Base-by-base conservation (phyloP, 1,284 basidiomycete species). In the Apiotrichum veenhuisii region DNA sequence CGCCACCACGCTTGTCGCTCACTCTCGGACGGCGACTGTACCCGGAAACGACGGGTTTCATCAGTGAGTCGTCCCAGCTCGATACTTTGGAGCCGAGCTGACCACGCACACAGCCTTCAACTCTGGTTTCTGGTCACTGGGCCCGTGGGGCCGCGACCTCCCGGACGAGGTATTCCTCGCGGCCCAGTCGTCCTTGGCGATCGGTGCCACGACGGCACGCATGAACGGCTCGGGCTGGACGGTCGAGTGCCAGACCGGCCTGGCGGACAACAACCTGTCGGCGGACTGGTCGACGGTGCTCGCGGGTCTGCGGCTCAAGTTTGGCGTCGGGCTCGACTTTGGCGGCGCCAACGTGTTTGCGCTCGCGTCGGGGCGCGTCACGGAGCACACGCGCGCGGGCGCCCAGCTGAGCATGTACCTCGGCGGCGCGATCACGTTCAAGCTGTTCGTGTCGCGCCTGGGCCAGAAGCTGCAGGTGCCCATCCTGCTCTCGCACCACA, bases 401-500 rank as follows among this genome's bases (percentile, higher is more conserved):
- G 57, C 72, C 27, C 70, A 67, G 36, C 59, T 76, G 38, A 63
- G 67, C 27, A 52, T 64, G 33, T 64, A 61, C 12, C 42, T 70
- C 2, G 55, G 58, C 15, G 72, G 71, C 23, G 71, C 70, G 15
- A 64, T 75, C 33, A 48, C 44, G 43, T 41, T 59, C 50, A 40
- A 53, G 18, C 26, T 59, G 46, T 71, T 73, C 26, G 61, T 77
- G 57, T 66, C 61, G 37, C 69, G 75, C 8, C 62, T 85, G 3
- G 82, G 83, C 3, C 85, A 86, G 63, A 78, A 79, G 41, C 72
- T 85, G 63, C 69, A 75, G 12, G 54, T 86, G 7, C 85, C 85
- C 3, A 80, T 86, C 60, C 65, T 82, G n/a, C 72, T 86, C 10
- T 78, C 81, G 0, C 77, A 77, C 26, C 74, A 80, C 50, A 78